phyloP scores from a whole-genome alignment of 2,329 filamentous ascomycete species.

The Penicillium sp. region DNA sequence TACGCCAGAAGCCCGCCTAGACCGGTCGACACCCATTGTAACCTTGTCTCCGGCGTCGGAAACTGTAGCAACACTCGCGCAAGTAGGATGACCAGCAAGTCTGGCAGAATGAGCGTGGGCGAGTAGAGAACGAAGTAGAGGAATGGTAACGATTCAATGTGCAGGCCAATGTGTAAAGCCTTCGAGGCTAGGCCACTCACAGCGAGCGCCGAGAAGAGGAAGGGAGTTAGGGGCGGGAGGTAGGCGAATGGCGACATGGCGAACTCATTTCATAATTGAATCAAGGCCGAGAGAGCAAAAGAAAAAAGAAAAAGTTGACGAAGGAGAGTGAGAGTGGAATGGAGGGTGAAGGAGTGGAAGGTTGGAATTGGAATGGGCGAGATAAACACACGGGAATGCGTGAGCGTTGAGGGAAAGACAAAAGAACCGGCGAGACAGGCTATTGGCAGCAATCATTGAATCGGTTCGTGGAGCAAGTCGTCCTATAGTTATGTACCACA shows the following conservation, averaged over 20 bases:
- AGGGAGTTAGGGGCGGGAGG: slow-evolving; percentile 22
- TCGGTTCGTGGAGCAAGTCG: no score
- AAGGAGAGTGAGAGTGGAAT: slow-evolving; percentile 1
- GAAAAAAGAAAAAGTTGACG: slow-evolving; percentile 4
- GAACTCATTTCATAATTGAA: slow-evolving; percentile 21
- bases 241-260: slow-evolving; percentile 21
- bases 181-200: slow-evolving; percentile 36
- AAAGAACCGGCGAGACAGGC: no score
- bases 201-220: slow-evolving; percentile 31
- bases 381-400: no score
- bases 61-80: slow-evolving; percentile 30
- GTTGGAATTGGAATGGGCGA: not conserved
- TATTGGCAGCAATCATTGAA: no score
- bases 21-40: slow-evolving; percentile 26
- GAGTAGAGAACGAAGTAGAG: slow-evolving; percentile 37
- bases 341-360: not conserved
- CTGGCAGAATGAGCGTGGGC: slow-evolving; percentile 39
- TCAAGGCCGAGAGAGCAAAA: not conserved
- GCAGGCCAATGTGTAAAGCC: slow-evolving; percentile 34
- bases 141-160: slow-evolving; percentile 32
- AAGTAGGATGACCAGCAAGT: slow-evolving; percentile 33
- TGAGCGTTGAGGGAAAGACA: no score
- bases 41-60: slow-evolving; percentile 16
- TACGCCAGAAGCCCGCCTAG: slow-evolving; percentile 32
- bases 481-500: no score